These are phyloP conservation scores for Mycena haematopus DNA, from an alignment of 768 basidiomycete species.

Conservation along the genomic window DNA sequence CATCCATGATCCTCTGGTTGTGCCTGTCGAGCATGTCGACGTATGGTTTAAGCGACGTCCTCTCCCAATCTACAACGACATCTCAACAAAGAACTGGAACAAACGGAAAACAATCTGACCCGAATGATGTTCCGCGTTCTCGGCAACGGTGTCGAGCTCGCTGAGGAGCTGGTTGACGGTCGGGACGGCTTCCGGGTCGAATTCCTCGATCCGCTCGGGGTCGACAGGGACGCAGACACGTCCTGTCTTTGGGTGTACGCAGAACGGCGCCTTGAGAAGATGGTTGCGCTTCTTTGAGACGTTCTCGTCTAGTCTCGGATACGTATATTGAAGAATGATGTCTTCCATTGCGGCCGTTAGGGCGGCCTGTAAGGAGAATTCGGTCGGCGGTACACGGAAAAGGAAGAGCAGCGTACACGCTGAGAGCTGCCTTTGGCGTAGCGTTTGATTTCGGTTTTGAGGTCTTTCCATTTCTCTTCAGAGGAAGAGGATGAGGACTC, in stretches of 20 bases:
- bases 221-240: conserved; percentile 94
- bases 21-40: conserved; percentile 90
- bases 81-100: conserved; percentile 8
- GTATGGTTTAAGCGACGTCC: conserved; percentile 87
- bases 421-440: conserved; percentile 38
- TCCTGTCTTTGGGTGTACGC: conserved; percentile 95
- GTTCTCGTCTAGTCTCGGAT: conserved; percentile 95
- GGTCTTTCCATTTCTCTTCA: conserved; percentile 74
- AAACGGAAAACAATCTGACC: conserved; percentile 40
- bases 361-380: conserved; percentile 33
- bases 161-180: conserved; percentile 83
- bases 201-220: conserved; percentile 72
- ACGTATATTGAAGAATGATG: conserved; percentile 91
- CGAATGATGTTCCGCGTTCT: conserved; percentile 53
- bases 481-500: conserved; percentile 60
- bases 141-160: conserved; percentile 67
- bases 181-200: conserved; percentile 86
- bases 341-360: conserved; percentile 74
- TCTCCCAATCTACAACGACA: conserved; percentile 69
- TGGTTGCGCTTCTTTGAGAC: conserved; percentile 98
- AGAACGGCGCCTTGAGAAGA: conserved; percentile 96
- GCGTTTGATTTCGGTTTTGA: conserved; percentile 50
- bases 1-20: conserved; percentile 60
- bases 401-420: conserved; percentile 37
- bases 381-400: conserved; percentile 9